These are phyloP conservation scores for Ophiostoma piceae DNA, from an alignment of 2,329 filamentous ascomycete species.

Conservation along the genomic window DNA sequence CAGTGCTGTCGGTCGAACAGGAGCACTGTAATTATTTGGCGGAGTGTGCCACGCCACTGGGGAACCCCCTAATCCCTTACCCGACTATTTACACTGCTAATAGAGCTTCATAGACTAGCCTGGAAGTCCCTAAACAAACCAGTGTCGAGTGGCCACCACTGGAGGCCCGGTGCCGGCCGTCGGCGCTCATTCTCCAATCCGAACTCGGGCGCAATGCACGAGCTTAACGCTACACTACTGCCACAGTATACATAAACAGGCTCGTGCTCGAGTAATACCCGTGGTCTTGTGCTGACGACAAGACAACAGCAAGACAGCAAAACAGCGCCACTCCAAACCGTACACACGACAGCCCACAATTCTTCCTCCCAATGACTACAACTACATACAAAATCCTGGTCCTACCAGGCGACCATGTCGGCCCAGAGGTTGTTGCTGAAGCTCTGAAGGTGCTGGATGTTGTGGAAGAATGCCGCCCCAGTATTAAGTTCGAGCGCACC, in stretches of 20 bases:
- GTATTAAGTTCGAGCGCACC: conserved; percentile 32
- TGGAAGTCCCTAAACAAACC: neutral
- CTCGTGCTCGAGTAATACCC: neutral
- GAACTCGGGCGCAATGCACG: conserved; percentile 15
- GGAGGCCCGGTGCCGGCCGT: neutral
- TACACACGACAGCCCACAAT: neutral
- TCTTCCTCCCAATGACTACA: conserved; percentile 12
- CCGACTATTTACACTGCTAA: neutral
- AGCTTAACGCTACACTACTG: neutral
- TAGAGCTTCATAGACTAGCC: neutral
- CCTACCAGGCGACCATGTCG: conserved; percentile 44
- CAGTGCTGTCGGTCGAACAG: neutral
- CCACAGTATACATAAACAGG: neutral
- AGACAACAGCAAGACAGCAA: neutral
- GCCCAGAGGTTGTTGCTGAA: conserved; percentile 44
- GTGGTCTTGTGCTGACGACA: neutral
- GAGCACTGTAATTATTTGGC: neutral
- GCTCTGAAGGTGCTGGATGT: conserved; percentile 44
- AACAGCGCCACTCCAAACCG: neutral
- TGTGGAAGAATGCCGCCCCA: conserved; percentile 34
- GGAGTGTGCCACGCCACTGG: conserved; percentile 16
- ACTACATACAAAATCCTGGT: conserved; percentile 37
- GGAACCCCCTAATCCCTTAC: neutral
- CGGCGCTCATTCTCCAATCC: conserved; percentile 1
- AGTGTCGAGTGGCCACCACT: neutral